Evolutionary conservation across 2,329 filamentous ascomycete species (phyloP), one percentile per base, ranked within the genome.

Genomic region (Apiospora marii): DNA sequence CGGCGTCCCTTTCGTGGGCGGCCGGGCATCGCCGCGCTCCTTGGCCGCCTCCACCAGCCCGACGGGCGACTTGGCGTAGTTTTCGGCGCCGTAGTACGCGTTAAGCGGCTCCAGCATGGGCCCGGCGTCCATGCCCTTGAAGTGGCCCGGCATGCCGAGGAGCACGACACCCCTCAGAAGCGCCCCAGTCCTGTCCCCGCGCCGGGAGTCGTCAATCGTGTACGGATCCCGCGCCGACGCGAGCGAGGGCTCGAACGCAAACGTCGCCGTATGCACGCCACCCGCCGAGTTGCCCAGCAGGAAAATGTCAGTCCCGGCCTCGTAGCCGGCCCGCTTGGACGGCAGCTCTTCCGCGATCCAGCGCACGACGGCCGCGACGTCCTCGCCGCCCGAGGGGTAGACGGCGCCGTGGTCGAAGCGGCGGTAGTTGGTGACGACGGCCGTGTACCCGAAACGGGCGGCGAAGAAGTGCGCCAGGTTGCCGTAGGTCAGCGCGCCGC

Each of bases 381-480:
- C 83, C 73, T 84, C 80, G 68, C 83, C 83, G 22, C 83, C 83
- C 7, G 82, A 83, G 1, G 83, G 83, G 71, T 80, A 84, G 22
- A 72, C 77, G 0, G 82, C 83, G n/a, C 80, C 82, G 68, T 85
- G 82, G 4, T 77, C 75, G 24, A 83, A 74, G 22, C 84, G 78
- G 16, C 83, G 77, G 73, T 84, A 85, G 72, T 85, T 83, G 1
- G 80, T 76, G 16, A 84, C 77, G 41, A 84, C 74, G 19, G 81
- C 80, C 8, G 78, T 81, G 68, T 82, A 78, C 41, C 82, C 81
- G 68, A 76, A 78, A 7, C 75, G 77, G 41, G 80, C 74, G 10
- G 82, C 79, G 76, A 84, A 85, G 78, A 80, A 84, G 67, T 82
- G 78, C 8, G 82, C 83, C 4, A 84, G 67, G 73, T 85, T 84